Conservation (phyloP, 2,329 filamentous ascomycete species). For the Talaromyces sp. region DNA sequence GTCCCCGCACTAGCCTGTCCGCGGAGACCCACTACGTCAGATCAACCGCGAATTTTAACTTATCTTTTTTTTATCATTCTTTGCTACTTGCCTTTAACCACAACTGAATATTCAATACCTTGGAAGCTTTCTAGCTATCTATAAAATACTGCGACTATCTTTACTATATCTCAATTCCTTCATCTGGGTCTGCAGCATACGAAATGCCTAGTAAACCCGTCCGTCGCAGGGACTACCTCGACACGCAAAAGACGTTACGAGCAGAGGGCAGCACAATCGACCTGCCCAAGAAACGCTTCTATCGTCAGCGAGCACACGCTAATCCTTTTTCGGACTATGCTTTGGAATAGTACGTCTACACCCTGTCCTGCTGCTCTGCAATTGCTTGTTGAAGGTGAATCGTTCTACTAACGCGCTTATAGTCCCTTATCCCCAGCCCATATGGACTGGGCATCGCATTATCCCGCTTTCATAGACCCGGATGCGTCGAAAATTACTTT, state of each 20-base stretch:
- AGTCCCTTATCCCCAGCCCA: slow-evolving; percentile 74
- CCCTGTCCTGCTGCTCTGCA: background rate
- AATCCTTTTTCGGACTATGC: slow-evolving; percentile 97
- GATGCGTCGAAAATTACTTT: slow-evolving; percentile 34
- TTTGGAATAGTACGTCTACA: slow-evolving; percentile 71
- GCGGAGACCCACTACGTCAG: slow-evolving; percentile 11
- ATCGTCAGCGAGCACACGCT: slow-evolving; percentile 91
- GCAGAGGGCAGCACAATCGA: slow-evolving; percentile 43
- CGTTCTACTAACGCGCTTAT: background rate
- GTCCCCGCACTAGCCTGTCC: background rate
- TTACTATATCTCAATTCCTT: background rate
- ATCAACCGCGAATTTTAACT: slow-evolving; percentile 7
- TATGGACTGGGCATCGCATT: slow-evolving; percentile 90
- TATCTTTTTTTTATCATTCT: background rate
- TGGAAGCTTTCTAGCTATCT: background rate
- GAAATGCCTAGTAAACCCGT: slow-evolving; percentile 42
- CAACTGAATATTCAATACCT: background rate
- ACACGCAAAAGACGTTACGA: slow-evolving; percentile 40
- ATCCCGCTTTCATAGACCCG: slow-evolving; percentile 64
- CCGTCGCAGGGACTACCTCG: slow-evolving; percentile 61
- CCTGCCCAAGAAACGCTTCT: slow-evolving; percentile 92
- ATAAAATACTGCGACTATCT: background rate
- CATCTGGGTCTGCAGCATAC: no score
- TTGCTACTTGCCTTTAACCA: background rate
- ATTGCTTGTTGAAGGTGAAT: background rate